Evolutionary conservation across 306 rosid genomes (phyloP).

Genomic region (Astragalus membranaceus): DNA sequence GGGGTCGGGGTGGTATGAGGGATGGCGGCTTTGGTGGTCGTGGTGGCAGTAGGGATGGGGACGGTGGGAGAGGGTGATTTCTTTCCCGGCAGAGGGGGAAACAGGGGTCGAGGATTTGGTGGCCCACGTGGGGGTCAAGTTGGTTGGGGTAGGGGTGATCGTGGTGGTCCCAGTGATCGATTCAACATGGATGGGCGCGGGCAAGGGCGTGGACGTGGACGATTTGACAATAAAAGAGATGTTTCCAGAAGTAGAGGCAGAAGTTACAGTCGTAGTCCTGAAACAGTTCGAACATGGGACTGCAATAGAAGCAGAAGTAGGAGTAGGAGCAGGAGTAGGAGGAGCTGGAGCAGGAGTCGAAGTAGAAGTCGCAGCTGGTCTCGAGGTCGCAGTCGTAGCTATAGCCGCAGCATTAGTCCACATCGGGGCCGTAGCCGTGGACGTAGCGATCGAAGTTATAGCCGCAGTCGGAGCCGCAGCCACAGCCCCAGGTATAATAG

Average conservation of each 20-base stretch:
- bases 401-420: constrained; percentile 41
- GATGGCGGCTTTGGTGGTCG: constrained; percentile 64
- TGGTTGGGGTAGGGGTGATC: constrained; percentile 78
- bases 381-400: constrained; percentile 46
- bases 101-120: constrained; percentile 73
- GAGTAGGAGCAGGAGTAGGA: constrained; percentile 45
- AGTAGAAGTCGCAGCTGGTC: constrained; percentile 64
- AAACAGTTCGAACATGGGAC: constrained; percentile 90
- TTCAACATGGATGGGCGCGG: constrained; percentile 67
- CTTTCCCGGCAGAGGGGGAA: constrained; percentile 68
- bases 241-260: constrained; percentile 60
- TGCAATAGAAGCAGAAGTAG: constrained; percentile 42
- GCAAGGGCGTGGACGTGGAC: constrained; percentile 75
- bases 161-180: constrained; percentile 48
- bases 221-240: constrained; percentile 80
- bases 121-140: constrained; percentile 49
- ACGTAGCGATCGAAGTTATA: constrained; percentile 26
- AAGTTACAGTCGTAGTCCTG: constrained; percentile 85
- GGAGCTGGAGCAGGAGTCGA: constrained; percentile 46
- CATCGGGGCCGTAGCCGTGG: constrained; percentile 31
- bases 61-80: constrained; percentile 68
- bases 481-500: constrained; percentile 42
- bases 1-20: constrained; percentile 54
- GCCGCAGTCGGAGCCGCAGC: constrained; percentile 23
- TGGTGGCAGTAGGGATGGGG: constrained; percentile 64